These are phyloP conservation scores for Aspergillus unguis DNA, from an alignment of 2,329 filamentous ascomycete species.

Conservation along the genomic window DNA sequence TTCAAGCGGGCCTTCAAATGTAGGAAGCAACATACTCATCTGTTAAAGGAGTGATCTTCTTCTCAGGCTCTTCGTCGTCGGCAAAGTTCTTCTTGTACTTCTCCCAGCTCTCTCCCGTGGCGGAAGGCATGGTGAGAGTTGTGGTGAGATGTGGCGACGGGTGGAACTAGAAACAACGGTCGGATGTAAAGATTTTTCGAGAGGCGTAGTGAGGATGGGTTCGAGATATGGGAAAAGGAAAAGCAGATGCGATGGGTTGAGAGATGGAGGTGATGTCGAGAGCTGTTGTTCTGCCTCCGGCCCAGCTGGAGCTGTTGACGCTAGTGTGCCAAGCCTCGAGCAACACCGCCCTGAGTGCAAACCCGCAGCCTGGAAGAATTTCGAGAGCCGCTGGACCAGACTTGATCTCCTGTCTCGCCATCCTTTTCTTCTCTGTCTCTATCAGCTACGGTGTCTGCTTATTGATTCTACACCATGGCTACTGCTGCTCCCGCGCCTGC, in stretches of 20 bases:
- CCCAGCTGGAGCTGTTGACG: constrained; percentile 34
- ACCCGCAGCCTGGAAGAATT: constrained; percentile 38
- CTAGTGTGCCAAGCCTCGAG: constrained; percentile 38
- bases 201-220: neutral
- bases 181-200: neutral
- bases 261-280: constrained; percentile 31
- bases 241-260: constrained; percentile 1
- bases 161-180: constrained; percentile 10
- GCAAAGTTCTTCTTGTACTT: constrained; percentile 97
- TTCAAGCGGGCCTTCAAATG: neutral
- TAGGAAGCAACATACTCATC: constrained; percentile 69
- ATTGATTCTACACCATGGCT: constrained; percentile 46
- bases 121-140: constrained; percentile 71
- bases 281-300: constrained; percentile 19
- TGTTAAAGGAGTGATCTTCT: constrained; percentile 96
- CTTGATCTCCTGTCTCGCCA: constrained; percentile 23
- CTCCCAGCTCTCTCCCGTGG: constrained; percentile 93
- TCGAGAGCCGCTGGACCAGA: constrained; percentile 24
- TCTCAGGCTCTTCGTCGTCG: constrained; percentile 96
- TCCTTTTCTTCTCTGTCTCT: constrained; percentile 21
- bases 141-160: constrained; percentile 20
- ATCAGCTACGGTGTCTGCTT: constrained; percentile 27
- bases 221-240: constrained; percentile 5
- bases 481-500: constrained; percentile 46
- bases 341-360: constrained; percentile 39